phyloP scores from a whole-genome alignment of 306 rosid genomes.

The Quercus aquifolioides region DNA sequence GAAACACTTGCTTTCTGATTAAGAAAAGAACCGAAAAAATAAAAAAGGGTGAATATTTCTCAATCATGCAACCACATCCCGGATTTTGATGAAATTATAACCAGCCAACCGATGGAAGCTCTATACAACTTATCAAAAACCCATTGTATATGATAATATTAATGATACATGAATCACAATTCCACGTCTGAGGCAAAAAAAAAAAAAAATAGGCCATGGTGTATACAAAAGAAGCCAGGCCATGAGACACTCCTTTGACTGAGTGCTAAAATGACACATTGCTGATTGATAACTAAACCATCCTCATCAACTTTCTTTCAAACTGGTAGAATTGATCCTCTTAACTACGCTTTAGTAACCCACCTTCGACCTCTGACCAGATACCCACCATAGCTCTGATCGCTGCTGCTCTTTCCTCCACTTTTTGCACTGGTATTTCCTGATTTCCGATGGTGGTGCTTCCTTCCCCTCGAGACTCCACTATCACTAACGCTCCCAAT shows the following conservation, averaged over 20 bases:
- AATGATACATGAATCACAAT: conserved; percentile 17
- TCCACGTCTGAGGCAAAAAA: background rate
- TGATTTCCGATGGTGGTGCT: conserved; percentile 77
- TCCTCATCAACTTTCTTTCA: conserved; percentile 11
- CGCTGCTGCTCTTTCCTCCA: conserved; percentile 96
- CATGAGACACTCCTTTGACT: background rate
- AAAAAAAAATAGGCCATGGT: background rate
- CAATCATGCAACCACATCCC: background rate
- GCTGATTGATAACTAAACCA: conserved; percentile 8
- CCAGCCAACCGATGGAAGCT: conserved; percentile 22
- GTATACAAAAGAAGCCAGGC: background rate
- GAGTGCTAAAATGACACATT: conserved; percentile 13
- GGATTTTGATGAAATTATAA: background rate
- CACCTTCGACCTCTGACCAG: conserved; percentile 84
- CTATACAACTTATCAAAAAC: conserved; percentile 30
- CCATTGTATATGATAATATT: background rate
- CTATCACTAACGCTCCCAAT: conserved; percentile 85
- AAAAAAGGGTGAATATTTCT: no score
- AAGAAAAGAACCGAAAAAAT: no score
- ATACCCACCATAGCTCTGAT: conserved; percentile 70
- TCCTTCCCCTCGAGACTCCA: conserved; percentile 63
- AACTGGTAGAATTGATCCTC: conserved; percentile 8
- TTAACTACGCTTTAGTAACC: conserved; percentile 76
- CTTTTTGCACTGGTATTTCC: conserved; percentile 84
- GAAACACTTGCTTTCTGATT: no score